These are phyloP conservation scores for Cyclanthera cordifolia DNA, from an alignment of 306 rosid genomes.

Conservation along the genomic window DNA sequence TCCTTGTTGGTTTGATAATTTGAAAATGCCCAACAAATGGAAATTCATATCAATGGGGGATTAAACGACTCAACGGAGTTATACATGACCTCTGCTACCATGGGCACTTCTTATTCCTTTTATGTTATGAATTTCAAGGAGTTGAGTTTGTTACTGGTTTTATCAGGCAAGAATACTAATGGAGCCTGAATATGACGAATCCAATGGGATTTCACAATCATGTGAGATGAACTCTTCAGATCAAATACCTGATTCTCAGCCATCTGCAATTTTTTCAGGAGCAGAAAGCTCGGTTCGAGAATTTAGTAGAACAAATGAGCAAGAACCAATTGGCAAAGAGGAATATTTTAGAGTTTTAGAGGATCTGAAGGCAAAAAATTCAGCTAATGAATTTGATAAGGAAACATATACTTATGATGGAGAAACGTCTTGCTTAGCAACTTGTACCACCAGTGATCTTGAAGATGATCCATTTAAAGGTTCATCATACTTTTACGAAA, in stretches of 20 bases:
- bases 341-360: constrained; percentile 63
- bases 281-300: constrained; percentile 21
- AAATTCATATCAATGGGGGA: no score
- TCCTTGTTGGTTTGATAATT: no score
- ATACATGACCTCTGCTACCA: no score
- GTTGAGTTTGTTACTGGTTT: constrained; percentile 15
- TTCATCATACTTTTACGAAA: constrained; percentile 48
- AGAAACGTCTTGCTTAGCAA: constrained; percentile 70
- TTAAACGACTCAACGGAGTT: no score
- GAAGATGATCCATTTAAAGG: constrained; percentile 57
- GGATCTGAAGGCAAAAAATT: constrained; percentile 49
- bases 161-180: constrained; percentile 77
- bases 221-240: constrained; percentile 24
- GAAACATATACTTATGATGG: constrained; percentile 50
- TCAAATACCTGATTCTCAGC: constrained; percentile 22
- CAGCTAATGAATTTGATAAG: constrained; percentile 35
- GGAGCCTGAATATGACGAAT: constrained; percentile 40
- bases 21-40: no score
- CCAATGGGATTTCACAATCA: constrained; percentile 24
- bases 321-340: constrained; percentile 37
- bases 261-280: constrained; percentile 25
- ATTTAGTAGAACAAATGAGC: constrained; percentile 25
- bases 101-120: background rate
- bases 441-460: constrained; percentile 61
- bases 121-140: background rate